Conservation (phyloP, 2,329 filamentous ascomycete genomes). For the Fusarium pseudoanthophilum region DNA sequence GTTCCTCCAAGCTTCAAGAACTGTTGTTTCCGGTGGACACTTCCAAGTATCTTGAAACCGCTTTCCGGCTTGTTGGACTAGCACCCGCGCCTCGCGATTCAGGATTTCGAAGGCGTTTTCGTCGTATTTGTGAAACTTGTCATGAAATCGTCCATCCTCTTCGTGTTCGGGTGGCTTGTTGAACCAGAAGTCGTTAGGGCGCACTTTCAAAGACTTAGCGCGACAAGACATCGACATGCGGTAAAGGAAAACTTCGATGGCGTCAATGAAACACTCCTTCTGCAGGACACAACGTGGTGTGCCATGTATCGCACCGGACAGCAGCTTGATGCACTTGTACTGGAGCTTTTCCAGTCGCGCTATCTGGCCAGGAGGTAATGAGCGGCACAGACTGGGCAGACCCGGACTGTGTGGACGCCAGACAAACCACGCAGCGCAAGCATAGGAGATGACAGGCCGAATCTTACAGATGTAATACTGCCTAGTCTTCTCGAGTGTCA, state of each 20-base stretch:
- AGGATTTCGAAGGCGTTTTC: neutral
- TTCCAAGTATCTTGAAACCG: neutral
- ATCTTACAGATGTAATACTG: conserved; percentile 9
- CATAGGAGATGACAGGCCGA: conserved; percentile 10
- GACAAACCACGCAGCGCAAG: conserved; percentile 12
- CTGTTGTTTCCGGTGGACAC: neutral
- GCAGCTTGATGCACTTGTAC: neutral
- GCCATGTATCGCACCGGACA: neutral
- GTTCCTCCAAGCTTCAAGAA: neutral
- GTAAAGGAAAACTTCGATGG: neutral
- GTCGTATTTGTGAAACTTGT: neutral
- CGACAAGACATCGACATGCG: neutral
- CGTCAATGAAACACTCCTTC: conserved; percentile 16
- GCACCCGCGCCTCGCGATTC: fast-evolving
- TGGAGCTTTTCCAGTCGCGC: neutral
- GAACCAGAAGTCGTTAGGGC: neutral
- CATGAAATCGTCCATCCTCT: neutral
- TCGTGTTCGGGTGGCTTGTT: neutral
- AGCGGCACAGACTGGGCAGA: neutral
- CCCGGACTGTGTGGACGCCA: neutral
- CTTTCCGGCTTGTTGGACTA: neutral
- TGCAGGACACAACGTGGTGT: neutral
- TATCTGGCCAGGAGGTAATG: neutral
- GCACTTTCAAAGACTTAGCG: neutral
- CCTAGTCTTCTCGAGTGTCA: neutral